A percentile compares a stretch with the other conserved stretches of the same genome.
These are phyloP conservation scores for Cladosporium sp. DNA, from an alignment of 2,329 filamentous ascomycete genomes.

Conservation along the genomic window DNA sequence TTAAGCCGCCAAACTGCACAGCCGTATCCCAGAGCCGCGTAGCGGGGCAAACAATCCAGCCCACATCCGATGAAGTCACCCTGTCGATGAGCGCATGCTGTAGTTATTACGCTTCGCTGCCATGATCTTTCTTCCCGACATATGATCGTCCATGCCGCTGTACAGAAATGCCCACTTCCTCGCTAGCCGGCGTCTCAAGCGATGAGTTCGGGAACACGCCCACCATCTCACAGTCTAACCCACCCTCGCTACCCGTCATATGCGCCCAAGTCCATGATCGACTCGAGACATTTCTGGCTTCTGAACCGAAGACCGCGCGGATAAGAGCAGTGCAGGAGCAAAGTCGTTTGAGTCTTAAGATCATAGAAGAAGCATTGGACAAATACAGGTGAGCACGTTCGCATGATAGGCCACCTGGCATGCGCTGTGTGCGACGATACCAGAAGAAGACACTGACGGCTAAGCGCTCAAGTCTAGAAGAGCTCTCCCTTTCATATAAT, in stretches of 20 bases:
- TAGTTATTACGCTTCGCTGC: not conserved
- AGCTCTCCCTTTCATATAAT: constrained; percentile 91
- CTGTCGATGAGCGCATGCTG: not conserved
- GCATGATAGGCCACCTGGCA: constrained; percentile 3
- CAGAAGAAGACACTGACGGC: not conserved
- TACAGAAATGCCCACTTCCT: constrained; percentile 9
- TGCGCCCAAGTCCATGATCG: constrained; percentile 53
- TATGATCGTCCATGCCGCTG: constrained; percentile 5
- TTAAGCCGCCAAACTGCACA: not conserved
- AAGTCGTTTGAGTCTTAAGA: constrained; percentile 65
- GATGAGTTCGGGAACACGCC: constrained; percentile 6
- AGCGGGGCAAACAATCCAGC: not conserved
- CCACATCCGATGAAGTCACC: constrained; percentile 2
- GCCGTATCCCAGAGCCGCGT: not conserved
- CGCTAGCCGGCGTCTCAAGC: constrained; percentile 6
- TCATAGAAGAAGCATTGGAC: constrained; percentile 71
- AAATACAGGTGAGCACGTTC: constrained; percentile 62
- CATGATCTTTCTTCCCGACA: not conserved
- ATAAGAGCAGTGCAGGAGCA: constrained; percentile 68
- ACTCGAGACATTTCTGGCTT: constrained; percentile 62
- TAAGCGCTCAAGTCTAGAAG: constrained; percentile 55
- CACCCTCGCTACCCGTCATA: constrained; percentile 19
- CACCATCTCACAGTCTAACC: constrained; percentile 3
- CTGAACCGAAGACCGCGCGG: constrained; percentile 52
- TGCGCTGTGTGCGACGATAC: not conserved